Evolutionary conservation across 2,329 filamentous ascomycete species (phyloP).

Genomic region (Leptographium galeiforme): DNA sequence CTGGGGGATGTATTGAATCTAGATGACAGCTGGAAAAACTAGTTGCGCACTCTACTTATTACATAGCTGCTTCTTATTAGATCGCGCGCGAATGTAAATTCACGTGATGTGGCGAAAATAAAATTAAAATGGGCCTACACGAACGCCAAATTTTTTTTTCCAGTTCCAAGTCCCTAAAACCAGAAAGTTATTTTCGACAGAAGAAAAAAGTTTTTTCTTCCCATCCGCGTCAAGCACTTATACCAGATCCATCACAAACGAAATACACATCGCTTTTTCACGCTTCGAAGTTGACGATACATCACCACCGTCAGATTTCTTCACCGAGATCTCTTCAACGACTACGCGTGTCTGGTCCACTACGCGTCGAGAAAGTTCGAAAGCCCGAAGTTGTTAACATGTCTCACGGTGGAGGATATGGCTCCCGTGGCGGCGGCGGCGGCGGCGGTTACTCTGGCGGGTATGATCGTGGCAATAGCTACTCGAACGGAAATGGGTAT

Average conservation of each 20-base stretch:
- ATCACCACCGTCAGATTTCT: too few species aligned
- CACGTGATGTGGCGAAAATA: conserved; percentile 10
- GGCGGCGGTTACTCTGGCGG: conserved; percentile 22
- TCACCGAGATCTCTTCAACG: too few species aligned
- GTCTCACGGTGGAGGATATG: conserved; percentile 31
- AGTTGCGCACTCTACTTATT: too few species aligned
- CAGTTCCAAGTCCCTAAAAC: background rate
- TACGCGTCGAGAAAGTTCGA: background rate
- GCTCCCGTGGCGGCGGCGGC: conserved; percentile 25
- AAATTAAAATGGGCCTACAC: conserved; percentile 1
- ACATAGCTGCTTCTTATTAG: too few species aligned
- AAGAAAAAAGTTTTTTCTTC: background rate
- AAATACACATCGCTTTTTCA: background rate
- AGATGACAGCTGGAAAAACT: conserved; percentile 18
- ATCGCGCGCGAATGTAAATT: too few species aligned
- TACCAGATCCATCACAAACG: background rate
- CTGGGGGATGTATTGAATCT: conserved; percentile 48
- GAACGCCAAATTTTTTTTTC: background rate
- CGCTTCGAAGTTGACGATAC: background rate
- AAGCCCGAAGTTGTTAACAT: conserved; percentile 18
- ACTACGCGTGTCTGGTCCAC: background rate
- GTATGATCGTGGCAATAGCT: conserved; percentile 25
- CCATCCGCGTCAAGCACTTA: background rate
- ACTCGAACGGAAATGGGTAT: conserved; percentile 8
- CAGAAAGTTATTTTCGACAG: background rate